Base-by-base conservation (phyloP, 805 yeast genomes). In the Isabelozyma gotoi region DNA sequence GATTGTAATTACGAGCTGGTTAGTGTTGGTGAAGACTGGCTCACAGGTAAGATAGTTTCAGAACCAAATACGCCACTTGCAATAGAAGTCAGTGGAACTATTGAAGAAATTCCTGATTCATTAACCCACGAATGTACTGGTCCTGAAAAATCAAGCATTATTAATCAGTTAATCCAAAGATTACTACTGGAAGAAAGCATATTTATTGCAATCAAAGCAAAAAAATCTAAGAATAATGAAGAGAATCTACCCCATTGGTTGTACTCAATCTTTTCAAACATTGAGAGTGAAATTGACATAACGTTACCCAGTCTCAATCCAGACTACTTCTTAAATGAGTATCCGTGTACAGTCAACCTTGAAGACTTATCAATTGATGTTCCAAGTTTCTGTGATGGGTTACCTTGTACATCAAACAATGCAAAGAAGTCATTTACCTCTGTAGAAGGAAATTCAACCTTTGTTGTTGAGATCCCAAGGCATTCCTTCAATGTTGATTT, bases 211-310 rank as follows among this genome's bases (percentile, higher is more conserved):
- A n/a, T 24, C 8, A n/a, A 24, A 7, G 29, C n/a, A 4, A 24
- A 7, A 24, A 24, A 24, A 24, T 24, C 29, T 10, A 24, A 24
- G 7, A 44, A 6, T 4, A 50, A 49, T 42, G 7, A 14, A 18
- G 36, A 39, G 2, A 33, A 40, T 7, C 40, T 64, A 18, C 68
- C 67, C 1, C 34, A 41, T 10, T 65, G 70, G 70, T 43, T 63
- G 29, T 46, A 43, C 36, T 47, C 55, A 21, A 33, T 57, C 1
- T 42, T 65, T 8, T 47, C 42, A 17, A 38, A 41, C 12, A 41
- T 48, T 7, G 37, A 43, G 5, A 46, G 47, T 31, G 45, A 48
- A 29, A 15, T 57, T n/a, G 39, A 41, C 15, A 33, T 58, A 2
- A 38, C 31, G 2, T 40, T 59, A 21, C 59, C 63, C 2, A 29